A percentile compares a stretch with the other conserved stretches of the same genome.
These are phyloP conservation scores for Berkeleyomyces basicola DNA, from an alignment of 2,329 filamentous ascomycete genomes.

Conservation along the genomic window DNA sequence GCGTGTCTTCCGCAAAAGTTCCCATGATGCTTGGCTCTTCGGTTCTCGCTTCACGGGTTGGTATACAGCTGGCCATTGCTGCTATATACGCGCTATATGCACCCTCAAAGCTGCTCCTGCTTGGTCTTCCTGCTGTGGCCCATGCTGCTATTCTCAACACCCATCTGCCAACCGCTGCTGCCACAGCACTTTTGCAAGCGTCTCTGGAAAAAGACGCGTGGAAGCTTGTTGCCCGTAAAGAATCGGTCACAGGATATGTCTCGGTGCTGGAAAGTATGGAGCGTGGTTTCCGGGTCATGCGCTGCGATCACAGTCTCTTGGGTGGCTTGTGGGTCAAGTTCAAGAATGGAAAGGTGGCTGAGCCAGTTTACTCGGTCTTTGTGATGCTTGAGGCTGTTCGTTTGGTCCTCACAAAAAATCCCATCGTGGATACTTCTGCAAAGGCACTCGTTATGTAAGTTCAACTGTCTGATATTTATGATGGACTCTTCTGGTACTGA, in stretches of 20 bases:
- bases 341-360: constrained; percentile 41
- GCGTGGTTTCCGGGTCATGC: constrained; percentile 60
- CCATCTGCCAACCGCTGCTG: constrained; percentile 47
- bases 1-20: constrained; percentile 24
- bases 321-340: constrained; percentile 73
- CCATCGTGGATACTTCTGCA: constrained; percentile 44
- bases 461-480: constrained; percentile 10
- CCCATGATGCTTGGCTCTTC: constrained; percentile 40
- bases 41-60: constrained; percentile 51
- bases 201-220: constrained; percentile 51
- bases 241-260: constrained; percentile 82
- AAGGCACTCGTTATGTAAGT: constrained; percentile 72
- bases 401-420: constrained; percentile 46
- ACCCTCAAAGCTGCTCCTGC: constrained; percentile 31
- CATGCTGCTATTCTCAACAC: constrained; percentile 58
- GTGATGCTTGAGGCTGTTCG: constrained; percentile 86
- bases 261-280: constrained; percentile 67
- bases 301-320: constrained; percentile 86
- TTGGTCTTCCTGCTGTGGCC: constrained; percentile 54
- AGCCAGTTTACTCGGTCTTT: constrained; percentile 94
- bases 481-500: not conserved
- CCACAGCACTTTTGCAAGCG: constrained; percentile 46
- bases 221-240: constrained; percentile 61
- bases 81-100: constrained; percentile 43
- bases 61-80: constrained; percentile 52